A percentile compares a stretch with the other conserved stretches of the same genome.
These are phyloP conservation scores for Coniochaeta sp. DNA, from an alignment of 2,329 filamentous ascomycete genomes.

Conservation along the genomic window DNA sequence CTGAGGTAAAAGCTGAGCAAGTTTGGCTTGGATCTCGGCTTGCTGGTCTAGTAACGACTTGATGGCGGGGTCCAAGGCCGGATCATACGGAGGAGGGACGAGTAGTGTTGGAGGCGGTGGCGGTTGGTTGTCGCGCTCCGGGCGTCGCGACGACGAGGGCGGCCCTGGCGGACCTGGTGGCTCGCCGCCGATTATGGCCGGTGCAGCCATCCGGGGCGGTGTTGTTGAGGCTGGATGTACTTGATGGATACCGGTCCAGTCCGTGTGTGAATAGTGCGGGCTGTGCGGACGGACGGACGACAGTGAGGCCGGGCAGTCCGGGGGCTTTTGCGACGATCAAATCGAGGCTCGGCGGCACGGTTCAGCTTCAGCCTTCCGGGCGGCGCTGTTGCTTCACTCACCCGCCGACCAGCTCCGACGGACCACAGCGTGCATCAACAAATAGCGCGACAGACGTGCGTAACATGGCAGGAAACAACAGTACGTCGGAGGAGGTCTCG, in stretches of 20 bases:
- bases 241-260: no score
- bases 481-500: constrained; percentile 5
- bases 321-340: constrained; percentile 2
- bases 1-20: constrained; percentile 38
- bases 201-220: neutral
- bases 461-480: constrained; percentile 14
- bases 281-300: no score
- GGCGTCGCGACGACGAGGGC: neutral
- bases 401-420: constrained; percentile 13
- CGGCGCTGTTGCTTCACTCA: constrained; percentile 9
- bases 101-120: constrained; percentile 10
- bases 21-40: constrained; percentile 44
- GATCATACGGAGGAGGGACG: constrained; percentile 25
- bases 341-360: neutral
- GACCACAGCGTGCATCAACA: constrained; percentile 17
- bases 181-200: neutral
- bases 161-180: neutral
- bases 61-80: constrained; percentile 35
- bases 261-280: no score
- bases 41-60: constrained; percentile 43
- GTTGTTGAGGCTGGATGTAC: neutral
- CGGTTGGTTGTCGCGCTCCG: constrained; percentile 7
- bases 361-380: constrained; percentile 9
- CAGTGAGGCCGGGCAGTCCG: neutral
- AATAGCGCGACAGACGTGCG: constrained; percentile 11